phyloP scores from a whole-genome alignment of 1,284 basidiomycete species.

The Apiotrichum akiyoshidainum region DNA sequence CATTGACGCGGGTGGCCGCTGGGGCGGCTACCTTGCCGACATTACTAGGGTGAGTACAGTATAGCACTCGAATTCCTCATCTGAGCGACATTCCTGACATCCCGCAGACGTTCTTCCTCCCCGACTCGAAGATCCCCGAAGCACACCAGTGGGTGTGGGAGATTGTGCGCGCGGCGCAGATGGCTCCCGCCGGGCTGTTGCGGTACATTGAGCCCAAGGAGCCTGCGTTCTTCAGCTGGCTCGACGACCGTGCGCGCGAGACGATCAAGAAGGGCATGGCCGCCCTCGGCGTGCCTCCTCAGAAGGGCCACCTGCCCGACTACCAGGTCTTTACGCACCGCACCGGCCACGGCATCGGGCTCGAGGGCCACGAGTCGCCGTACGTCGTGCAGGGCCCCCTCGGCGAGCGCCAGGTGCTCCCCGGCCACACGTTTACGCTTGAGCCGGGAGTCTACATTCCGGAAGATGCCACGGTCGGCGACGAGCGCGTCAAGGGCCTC shows the following conservation, averaged over 20 bases:
- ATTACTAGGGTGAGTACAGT: conserved; percentile 65
- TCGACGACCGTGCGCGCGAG: conserved; percentile 66
- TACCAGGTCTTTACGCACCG: conserved; percentile 70
- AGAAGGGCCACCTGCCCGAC: conserved; percentile 44
- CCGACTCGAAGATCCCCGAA: conserved; percentile 57
- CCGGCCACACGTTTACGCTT: conserved; percentile 72
- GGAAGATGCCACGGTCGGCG: conserved; percentile 11
- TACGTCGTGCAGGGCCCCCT: conserved; percentile 65
- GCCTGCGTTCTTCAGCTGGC: conserved; percentile 53
- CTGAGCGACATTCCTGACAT: neutral
- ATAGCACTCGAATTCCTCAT: no score
- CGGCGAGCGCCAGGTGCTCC: conserved; percentile 53
- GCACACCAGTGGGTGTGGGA: conserved; percentile 65
- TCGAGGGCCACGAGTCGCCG: conserved; percentile 76
- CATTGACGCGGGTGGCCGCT: conserved; percentile 69
- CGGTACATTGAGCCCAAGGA: conserved; percentile 27
- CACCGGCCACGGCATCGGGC: conserved; percentile 67
- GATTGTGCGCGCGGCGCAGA: conserved; percentile 64
- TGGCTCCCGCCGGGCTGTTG: conserved; percentile 54
- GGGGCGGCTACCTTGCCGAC: conserved; percentile 73
- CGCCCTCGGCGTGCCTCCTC: conserved; percentile 9
- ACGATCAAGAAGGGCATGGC: conserved; percentile 56
- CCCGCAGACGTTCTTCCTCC: conserved; percentile 67
- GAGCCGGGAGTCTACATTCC: conserved; percentile 78
- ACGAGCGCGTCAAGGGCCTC: conserved; percentile 58